These are phyloP conservation scores for Hortiboletus flavorubellus DNA, from an alignment of 768 basidiomycete species.

Conservation along the genomic window DNA sequence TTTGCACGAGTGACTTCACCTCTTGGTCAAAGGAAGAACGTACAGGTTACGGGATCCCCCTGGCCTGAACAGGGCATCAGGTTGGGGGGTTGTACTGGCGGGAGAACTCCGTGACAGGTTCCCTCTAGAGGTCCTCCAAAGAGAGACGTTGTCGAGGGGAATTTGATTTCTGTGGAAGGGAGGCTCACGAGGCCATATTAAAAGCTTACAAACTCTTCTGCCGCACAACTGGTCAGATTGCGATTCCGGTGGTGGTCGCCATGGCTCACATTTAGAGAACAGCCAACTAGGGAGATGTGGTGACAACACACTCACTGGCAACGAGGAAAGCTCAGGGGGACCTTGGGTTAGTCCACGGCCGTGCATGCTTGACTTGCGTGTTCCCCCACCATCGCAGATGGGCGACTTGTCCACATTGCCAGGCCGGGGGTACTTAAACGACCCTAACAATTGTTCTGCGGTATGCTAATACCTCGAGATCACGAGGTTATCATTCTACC, in stretches of 20 bases:
- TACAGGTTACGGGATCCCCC: slow-evolving; percentile 34
- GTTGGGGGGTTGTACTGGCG: slow-evolving; percentile 7
- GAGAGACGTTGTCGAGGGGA: slow-evolving; percentile 20
- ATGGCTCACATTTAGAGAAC: slow-evolving; percentile 37
- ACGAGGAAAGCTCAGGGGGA: slow-evolving; percentile 15
- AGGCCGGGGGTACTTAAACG: slow-evolving; percentile 6
- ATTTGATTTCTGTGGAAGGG: slow-evolving; percentile 22
- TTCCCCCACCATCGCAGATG: slow-evolving; percentile 13
- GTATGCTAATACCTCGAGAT: slow-evolving; percentile 10
- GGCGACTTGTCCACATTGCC: neutral
- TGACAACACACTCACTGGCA: slow-evolving; percentile 18
- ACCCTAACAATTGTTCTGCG: slow-evolving; percentile 4
- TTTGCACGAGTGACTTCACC: slow-evolving; percentile 28
- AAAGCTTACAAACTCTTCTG: slow-evolving; percentile 26
- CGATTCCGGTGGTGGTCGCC: slow-evolving; percentile 35
- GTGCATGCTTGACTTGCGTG: slow-evolving; percentile 28
- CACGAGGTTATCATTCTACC: neutral
- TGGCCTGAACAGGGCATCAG: slow-evolving; percentile 22
- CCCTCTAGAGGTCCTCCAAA: slow-evolving; percentile 31
- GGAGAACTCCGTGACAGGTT: neutral
- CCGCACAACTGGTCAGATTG: slow-evolving; percentile 29
- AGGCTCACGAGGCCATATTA: slow-evolving; percentile 6
- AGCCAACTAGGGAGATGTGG: slow-evolving; percentile 32
- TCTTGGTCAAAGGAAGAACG: slow-evolving; percentile 4
- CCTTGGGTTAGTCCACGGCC: slow-evolving; percentile 18